Conservation (phyloP, 148 eudicot species). For the Amaranthus cruentus region DNA sequence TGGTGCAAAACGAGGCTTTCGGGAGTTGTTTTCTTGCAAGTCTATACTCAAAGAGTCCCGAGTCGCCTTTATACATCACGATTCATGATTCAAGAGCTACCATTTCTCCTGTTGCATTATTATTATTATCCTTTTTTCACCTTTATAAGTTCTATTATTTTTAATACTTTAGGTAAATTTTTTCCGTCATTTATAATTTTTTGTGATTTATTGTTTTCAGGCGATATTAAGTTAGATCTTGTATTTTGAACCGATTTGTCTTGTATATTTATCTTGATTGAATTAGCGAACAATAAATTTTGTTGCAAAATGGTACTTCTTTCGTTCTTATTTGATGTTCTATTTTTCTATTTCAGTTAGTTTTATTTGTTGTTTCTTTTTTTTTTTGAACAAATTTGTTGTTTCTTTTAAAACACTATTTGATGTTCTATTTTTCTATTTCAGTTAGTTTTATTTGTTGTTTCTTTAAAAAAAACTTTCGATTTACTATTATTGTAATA, state of each 20-base stretch:
- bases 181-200: slow-evolving; percentile 8
- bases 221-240: not conserved
- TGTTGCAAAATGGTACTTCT: not conserved
- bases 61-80: not conserved
- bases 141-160: not conserved
- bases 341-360: not conserved
- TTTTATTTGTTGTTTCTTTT: not conserved
- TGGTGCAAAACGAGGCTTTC: not conserved
- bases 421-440: not conserved
- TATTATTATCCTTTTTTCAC: not conserved
- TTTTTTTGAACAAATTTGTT: not conserved
- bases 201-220: not conserved
- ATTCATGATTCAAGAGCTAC: slow-evolving; percentile 15
- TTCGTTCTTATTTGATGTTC: not conserved
- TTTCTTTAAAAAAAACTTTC: not conserved
- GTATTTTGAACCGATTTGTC: not conserved
- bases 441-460: not conserved
- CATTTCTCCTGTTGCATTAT: not conserved
- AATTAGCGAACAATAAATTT: not conserved
- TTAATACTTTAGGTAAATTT: slow-evolving; percentile 6
- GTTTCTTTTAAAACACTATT: not conserved
- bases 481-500: no score
- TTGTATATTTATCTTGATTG: not conserved
- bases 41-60: not conserved
- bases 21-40: not conserved